These are phyloP conservation scores for Penicillium janthinellum DNA, from an alignment of 2,329 filamentous ascomycete genomes.

Conservation along the genomic window DNA sequence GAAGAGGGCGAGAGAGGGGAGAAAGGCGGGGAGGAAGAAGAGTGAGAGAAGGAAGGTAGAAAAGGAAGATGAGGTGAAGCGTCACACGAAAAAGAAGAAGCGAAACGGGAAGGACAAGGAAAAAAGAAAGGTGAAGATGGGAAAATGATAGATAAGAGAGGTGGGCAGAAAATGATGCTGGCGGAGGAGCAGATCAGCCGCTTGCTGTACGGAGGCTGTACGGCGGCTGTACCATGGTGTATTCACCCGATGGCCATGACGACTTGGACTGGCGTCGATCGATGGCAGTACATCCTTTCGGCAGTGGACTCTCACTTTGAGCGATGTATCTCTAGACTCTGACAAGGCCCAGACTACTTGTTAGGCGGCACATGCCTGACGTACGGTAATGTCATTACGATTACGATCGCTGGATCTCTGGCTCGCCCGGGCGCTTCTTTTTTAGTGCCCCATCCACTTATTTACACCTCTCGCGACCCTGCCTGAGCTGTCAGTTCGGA, in stretches of 20 bases:
- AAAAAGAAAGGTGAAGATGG: conserved; percentile 14
- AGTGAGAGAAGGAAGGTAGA: conserved; percentile 1
- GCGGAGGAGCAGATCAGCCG: conserved; percentile 23
- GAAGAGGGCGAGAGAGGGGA: background rate
- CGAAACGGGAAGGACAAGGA: conserved; percentile 9
- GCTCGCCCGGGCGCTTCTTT: conserved; percentile 23
- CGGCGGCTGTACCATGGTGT: conserved; percentile 3
- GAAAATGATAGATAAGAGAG: conserved; percentile 26
- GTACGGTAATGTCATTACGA: conserved; percentile 18
- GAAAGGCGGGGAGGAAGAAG: background rate
- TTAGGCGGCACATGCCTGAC: conserved; percentile 1
- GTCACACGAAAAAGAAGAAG: conserved; percentile 13
- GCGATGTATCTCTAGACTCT: background rate
- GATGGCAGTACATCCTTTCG: background rate
- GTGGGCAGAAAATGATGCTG: conserved; percentile 21
- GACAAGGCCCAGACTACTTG: conserved; percentile 11
- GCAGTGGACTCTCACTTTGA: background rate
- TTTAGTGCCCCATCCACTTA: conserved; percentile 21
- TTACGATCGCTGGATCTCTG: conserved; percentile 18
- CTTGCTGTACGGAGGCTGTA: conserved; percentile 5
- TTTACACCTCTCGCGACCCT: background rate
- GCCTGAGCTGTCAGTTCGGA: background rate
- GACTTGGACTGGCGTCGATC: conserved; percentile 17
- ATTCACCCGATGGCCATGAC: conserved; percentile 15
- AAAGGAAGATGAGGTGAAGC: conserved; percentile 12